Percentiles rank a stretch among this genome's conserved stretches.
These are phyloP conservation scores for Hypholoma fasciculare DNA, from an alignment of 768 basidiomycete species.

Conservation along the genomic window DNA sequence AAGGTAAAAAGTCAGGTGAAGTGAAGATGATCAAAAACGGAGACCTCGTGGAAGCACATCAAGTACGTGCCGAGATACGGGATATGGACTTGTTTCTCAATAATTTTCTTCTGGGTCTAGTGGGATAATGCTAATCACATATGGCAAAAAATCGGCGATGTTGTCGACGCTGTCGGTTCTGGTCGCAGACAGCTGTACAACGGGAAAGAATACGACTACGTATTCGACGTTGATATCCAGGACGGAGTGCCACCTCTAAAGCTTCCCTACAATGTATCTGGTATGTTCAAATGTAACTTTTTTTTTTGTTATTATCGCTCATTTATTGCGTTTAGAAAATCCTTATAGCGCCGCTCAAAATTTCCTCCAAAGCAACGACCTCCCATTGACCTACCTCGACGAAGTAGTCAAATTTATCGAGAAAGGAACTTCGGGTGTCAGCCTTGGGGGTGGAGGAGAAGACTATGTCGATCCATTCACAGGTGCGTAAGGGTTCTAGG, in stretches of 20 bases:
- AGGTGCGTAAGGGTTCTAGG: too few relatives aligned
- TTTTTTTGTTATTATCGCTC: neutral
- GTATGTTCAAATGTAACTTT: constrained; percentile 39
- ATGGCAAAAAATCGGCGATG: constrained; percentile 96
- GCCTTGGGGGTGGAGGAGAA: constrained; percentile 50
- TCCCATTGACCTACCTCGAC: constrained; percentile 82
- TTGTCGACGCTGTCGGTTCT: constrained; percentile 91
- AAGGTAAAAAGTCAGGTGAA: constrained; percentile 92
- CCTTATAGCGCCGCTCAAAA: constrained; percentile 86
- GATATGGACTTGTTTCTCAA: neutral
- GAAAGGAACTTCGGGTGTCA: constrained; percentile 82
- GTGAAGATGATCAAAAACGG: constrained; percentile 88
- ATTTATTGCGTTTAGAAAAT: constrained; percentile 61
- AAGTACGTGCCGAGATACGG: constrained; percentile 48
- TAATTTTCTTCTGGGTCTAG: constrained; percentile 38
- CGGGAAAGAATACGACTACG: constrained; percentile 97
- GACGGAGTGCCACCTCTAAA: constrained; percentile 93
- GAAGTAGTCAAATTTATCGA: constrained; percentile 93
- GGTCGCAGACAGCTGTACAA: constrained; percentile 89
- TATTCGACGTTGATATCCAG: constrained; percentile 97
- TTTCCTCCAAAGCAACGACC: constrained; percentile 82
- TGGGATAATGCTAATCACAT: constrained; percentile 70
- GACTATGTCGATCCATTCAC: constrained; percentile 66
- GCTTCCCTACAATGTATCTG: constrained; percentile 88
- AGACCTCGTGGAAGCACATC: constrained; percentile 85